Evolutionary conservation across 352 stramenopile genomes (phyloP), one percentile per base, ranked within the genome.

Genomic region (Stramenopiles sp.): DNA sequence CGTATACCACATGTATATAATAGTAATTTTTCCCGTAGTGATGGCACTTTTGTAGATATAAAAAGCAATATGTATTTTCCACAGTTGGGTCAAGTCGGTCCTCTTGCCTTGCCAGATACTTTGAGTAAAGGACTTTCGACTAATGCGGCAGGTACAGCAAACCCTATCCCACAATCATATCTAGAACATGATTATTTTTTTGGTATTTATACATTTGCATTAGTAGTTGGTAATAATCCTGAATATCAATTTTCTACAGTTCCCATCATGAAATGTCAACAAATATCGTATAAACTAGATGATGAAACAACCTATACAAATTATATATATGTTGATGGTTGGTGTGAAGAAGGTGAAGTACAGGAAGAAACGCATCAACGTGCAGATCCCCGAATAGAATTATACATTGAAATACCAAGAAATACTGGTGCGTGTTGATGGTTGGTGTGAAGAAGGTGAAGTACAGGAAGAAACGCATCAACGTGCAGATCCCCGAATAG

Each of bases 341-440:
- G 65, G 65, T 76, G 65, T 20, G 65, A 76, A 76, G 65, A 76
- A 13, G 65, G 65, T 13, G 65, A 76, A 33, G 65, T 76, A 13
- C 30, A 33, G 7, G 30, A 31, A 7, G 65, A 33, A 31, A 33
- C 4, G 4, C 65, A 76, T 33, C 30, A 76, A 76, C 4, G 65
- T 4, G 4, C 30, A 4, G 65, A 33, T 4, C 65, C 65, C 30
- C 65, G 4, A 31, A 4, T 13, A 31, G 65, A 76, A 4, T 76
- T 76, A 20, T 76, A 76, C 13, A 76, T 76, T 13, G 31, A 76
- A 13, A 33, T 76, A 13, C 65, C 65, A 13, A 76, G 65, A 31
- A 76, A 76, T 13, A 33, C 31, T 33, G 65, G 65, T 13, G 30
- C 13, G 4, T 4, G 30, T 4, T 33, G 4, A 13, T 31, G 13